A percentile compares a stretch with the other conserved stretches of the same genome.
Evolutionary conservation across 75 land plant genomes (phyloP).

Genomic region (Cryptomeria japonica): DNA sequence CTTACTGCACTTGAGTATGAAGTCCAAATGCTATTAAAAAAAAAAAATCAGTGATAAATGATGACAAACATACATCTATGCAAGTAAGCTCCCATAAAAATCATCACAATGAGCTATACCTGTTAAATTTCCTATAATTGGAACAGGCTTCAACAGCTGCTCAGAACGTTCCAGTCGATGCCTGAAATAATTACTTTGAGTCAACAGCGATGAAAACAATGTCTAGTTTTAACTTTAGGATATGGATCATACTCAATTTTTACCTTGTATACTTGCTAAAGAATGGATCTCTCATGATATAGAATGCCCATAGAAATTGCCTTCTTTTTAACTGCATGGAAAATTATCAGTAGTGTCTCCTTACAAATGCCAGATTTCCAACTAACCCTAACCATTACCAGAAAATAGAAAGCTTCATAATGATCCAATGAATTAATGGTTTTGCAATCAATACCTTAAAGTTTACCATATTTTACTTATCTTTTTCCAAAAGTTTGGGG

Average conservation of each 20-base stretch:
- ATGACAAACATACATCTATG: conserved; percentile 13
- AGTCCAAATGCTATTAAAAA: background rate
- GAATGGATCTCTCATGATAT: conserved; percentile 94
- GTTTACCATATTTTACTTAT: background rate
- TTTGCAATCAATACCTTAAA: background rate
- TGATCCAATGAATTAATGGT: conserved; percentile 4
- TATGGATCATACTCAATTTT: background rate
- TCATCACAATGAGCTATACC: conserved; percentile 25
- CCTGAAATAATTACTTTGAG: conserved; percentile 41
- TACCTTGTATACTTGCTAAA: conserved; percentile 82
- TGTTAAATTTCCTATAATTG: conserved; percentile 73
- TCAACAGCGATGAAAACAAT: background rate
- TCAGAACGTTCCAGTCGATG: conserved; percentile 61
- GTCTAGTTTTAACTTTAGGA: background rate
- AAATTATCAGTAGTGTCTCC: conserved; percentile 9
- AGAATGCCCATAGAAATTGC: conserved; percentile 84
- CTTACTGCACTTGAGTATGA: background rate
- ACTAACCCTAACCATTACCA: conserved; percentile 13
- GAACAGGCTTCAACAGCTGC: conserved; percentile 65
- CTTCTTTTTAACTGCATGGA: conserved; percentile 69
- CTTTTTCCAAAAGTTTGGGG: background rate
- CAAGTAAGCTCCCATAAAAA: background rate
- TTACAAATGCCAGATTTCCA: conserved; percentile 6
- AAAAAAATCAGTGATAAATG: background rate
- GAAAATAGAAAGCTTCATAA: background rate